phyloP scores from a whole-genome alignment of 2,329 filamentous ascomycete species.

The Ustilaginoidea virens region DNA sequence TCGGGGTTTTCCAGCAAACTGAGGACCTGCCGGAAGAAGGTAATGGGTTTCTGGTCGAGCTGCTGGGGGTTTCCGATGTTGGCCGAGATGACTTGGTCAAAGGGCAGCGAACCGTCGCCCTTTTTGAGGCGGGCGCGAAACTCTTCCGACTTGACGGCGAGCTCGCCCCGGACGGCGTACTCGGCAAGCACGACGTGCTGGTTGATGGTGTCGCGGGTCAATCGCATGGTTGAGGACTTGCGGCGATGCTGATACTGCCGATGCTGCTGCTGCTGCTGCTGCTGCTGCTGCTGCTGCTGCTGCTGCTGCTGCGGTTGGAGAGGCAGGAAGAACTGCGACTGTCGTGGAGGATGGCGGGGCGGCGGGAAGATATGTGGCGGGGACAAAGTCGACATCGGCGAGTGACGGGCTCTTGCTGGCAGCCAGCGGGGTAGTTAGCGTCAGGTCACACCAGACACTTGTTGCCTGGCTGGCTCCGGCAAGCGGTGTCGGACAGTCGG shows the following conservation, averaged over 20 bases:
- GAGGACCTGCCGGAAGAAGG: constrained; percentile 94
- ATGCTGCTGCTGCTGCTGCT: constrained; percentile 6
- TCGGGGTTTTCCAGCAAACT: constrained; percentile 83
- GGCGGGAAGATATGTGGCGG: constrained; percentile 5
- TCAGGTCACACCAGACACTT: too few species aligned
- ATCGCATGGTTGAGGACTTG: constrained; percentile 23
- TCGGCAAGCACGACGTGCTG: constrained; percentile 72
- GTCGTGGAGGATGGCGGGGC: constrained; percentile 3
- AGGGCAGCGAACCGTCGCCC: constrained; percentile 51
- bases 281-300: constrained; percentile 8
- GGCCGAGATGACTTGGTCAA: constrained; percentile 82
- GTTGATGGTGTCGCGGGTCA: constrained; percentile 85
- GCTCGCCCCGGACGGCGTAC: constrained; percentile 92
- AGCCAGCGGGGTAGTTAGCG: too few species aligned
- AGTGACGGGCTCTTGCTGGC: too few species aligned
- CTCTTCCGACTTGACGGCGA: constrained; percentile 84
- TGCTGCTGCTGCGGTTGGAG: too few species aligned
- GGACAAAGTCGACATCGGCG: constrained; percentile 2
- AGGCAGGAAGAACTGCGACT: constrained; percentile 2
- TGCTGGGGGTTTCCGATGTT: constrained; percentile 99
- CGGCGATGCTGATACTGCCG: constrained; percentile 24
- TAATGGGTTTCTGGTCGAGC: constrained; percentile 96
- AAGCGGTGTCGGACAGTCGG: too few species aligned
- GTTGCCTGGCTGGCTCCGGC: too few species aligned
- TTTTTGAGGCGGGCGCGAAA: constrained; percentile 61